Conservation (phyloP, 331 rosid species). For the Pyrus hybrid region DNA sequence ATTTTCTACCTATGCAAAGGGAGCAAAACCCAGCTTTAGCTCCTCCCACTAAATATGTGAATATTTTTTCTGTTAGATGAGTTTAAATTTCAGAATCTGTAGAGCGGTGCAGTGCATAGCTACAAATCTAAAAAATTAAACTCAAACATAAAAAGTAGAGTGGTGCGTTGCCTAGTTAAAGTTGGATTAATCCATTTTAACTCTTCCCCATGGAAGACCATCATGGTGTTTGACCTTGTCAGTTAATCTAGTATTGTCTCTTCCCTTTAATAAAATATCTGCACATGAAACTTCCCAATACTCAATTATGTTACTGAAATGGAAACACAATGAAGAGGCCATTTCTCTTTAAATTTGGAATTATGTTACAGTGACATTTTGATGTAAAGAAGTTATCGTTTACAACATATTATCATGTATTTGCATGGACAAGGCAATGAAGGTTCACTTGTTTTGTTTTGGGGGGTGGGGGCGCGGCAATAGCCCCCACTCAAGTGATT, state of each 20-base stretch:
- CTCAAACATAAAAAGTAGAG: no score
- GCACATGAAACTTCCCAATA: not conserved
- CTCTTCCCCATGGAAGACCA: not conserved
- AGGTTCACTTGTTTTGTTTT: no score
- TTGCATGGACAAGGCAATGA: no score
- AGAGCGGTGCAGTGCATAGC: accelerated
- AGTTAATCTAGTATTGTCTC: not conserved
- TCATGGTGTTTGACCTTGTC: not conserved
- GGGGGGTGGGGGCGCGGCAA: no score
- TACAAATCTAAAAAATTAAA: no score
- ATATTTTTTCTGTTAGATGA: no score
- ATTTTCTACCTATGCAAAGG: not conserved
- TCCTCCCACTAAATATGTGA: no score
- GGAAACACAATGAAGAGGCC: not conserved
- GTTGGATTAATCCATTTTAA: not conserved
- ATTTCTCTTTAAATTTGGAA: not conserved
- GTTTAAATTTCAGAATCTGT: accelerated
- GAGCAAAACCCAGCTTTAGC: no score
- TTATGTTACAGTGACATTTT: accelerated
- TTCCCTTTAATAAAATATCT: no score
- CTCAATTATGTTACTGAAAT: not conserved
- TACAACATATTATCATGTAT: not conserved
- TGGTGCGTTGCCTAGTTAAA: no score
- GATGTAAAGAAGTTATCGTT: not conserved
- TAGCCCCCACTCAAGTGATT: no score